Evolutionary conservation across 2,329 filamentous ascomycete species (phyloP).

Genomic region (Microascus cirrosus): DNA sequence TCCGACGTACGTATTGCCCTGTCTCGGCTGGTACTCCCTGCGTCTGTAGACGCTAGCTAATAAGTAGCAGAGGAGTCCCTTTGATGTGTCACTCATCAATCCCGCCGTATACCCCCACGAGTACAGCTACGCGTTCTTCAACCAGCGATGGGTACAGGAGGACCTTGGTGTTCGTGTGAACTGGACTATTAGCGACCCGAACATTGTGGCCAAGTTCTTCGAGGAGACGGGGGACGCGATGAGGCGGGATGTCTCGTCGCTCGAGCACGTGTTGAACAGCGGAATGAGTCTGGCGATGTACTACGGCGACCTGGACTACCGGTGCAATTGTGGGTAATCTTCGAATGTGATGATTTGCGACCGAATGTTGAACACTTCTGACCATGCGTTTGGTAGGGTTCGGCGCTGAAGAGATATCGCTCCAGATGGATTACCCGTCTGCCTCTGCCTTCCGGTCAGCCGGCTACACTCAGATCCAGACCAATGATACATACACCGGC

Average conservation of each 20-base stretch:
- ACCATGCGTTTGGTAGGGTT: not conserved
- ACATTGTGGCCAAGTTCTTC: constrained; percentile 42
- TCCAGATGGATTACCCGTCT: constrained; percentile 43
- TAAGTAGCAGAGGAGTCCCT: constrained; percentile 23
- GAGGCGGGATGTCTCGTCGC: constrained; percentile 21
- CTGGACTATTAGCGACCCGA: constrained; percentile 32
- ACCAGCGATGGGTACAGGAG: constrained; percentile 42
- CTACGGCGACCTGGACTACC: constrained; percentile 55
- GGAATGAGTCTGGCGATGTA: constrained; percentile 61
- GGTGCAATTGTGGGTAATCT: constrained; percentile 42
- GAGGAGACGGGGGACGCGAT: constrained; percentile 49
- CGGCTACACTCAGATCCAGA: constrained; percentile 61
- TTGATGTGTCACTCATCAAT: constrained; percentile 48
- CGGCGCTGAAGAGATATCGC: constrained; percentile 13
- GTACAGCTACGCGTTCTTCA: constrained; percentile 54
- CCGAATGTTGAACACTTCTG: not conserved
- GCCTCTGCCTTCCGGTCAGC: constrained; percentile 21
- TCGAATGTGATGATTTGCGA: constrained; percentile 11
- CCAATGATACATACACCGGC: constrained; percentile 57
- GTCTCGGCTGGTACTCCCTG: not conserved
- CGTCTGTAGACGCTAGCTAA: not conserved
- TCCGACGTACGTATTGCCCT: constrained; percentile 1
- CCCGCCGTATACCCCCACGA: constrained; percentile 51
- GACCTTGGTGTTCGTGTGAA: constrained; percentile 54
- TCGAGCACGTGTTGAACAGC: constrained; percentile 48